phyloP scores from a whole-genome alignment of 2,329 filamentous ascomycete genomes.

The Nannizziopsis arthrosporioides region DNA sequence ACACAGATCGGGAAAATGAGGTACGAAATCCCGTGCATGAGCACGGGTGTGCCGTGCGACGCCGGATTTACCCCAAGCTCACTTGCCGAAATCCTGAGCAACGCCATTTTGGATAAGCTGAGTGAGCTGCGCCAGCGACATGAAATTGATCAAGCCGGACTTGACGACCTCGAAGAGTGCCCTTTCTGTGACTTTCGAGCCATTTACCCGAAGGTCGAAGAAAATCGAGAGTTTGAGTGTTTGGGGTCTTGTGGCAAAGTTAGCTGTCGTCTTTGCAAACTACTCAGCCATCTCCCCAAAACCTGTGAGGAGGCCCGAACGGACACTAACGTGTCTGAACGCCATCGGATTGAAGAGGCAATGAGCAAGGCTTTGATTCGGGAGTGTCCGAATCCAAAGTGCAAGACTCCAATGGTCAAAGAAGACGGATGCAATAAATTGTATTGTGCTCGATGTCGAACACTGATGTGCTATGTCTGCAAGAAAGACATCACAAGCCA shows the following conservation, averaged over 20 bases:
- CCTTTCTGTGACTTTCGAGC: constrained; percentile 75
- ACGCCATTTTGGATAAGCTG: constrained; percentile 49
- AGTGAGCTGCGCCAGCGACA: constrained; percentile 61
- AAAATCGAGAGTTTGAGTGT: constrained; percentile 64
- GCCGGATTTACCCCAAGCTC: constrained; percentile 49
- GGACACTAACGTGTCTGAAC: constrained; percentile 49
- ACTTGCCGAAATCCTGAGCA: constrained; percentile 46
- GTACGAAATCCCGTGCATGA: constrained; percentile 60
- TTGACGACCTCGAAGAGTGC: constrained; percentile 63
- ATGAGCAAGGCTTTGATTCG: constrained; percentile 71
- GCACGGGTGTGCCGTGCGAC: constrained; percentile 49
- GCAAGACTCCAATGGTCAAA: constrained; percentile 68
- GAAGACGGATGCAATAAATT: constrained; percentile 75
- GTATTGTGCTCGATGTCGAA: constrained; percentile 50
- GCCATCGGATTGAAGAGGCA: constrained; percentile 66
- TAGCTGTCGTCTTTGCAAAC: constrained; percentile 57
- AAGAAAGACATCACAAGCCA: constrained; percentile 47
- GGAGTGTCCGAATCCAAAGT: constrained; percentile 48
- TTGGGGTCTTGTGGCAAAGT: constrained; percentile 51
- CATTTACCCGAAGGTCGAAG: constrained; percentile 55
- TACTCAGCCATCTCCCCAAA: constrained; percentile 58
- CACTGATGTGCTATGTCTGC: constrained; percentile 49
- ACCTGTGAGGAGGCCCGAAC: constrained; percentile 56
- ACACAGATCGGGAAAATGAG: constrained; percentile 56
- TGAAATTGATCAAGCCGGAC: constrained; percentile 54